Evolutionary conservation across 805 yeast species (phyloP), one percentile per base, ranked within the genome.

Genomic region (Hermanozyma aechmeae): DNA sequence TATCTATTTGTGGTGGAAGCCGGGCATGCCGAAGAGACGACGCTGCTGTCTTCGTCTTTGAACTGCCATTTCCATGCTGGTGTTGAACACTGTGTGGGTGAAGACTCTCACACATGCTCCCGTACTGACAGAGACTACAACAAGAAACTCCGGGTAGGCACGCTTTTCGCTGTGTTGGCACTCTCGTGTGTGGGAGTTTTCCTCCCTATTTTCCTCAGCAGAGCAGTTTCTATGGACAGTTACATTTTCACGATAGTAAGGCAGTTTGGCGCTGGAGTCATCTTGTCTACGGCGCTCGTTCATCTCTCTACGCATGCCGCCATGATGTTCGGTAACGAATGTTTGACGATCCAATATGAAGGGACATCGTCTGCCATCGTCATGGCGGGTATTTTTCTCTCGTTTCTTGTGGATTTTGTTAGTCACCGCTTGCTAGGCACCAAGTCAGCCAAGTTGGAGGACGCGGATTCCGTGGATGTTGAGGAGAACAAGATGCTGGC

Each of bases 281-380:
- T 53, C 14, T 41, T 53, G 12, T 48, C 58, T 5, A 53, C 59
- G 10, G 60, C 55, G 0, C 49, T 54, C 29, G 51, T 54, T 10
- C 60, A 54, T 30, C 39, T 54, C 18, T 30, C 51, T 28, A 46
- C 54, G 18, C 56, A 51, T 32, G 53, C 58, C 0, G 32, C 29
- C 10, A 34, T 50, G 25, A 47, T 52, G 53, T 50, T 50, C 40
- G 35, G 37, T 6, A 51, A 49, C 32, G 28, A 39, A 13, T 52
- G 58, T 42, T 32, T 51, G 16, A 24, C 31, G 1, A 27, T 50
- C n/a, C n/a, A 26, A 3, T 51, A 47, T 30, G 57, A 51, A 34
- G 40, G 48, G 3, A 48, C 55, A 1, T 43, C 48, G 7, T 25
- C 44, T 11, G 40, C 56, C n/a, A 46, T 52, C 13, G 41, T 48